A percentile compares a stretch with the other conserved stretches of the same genome.
Evolutionary conservation across 106 monocot genomes (phyloP).

Genomic region (Amphibolis antarctica): DNA sequence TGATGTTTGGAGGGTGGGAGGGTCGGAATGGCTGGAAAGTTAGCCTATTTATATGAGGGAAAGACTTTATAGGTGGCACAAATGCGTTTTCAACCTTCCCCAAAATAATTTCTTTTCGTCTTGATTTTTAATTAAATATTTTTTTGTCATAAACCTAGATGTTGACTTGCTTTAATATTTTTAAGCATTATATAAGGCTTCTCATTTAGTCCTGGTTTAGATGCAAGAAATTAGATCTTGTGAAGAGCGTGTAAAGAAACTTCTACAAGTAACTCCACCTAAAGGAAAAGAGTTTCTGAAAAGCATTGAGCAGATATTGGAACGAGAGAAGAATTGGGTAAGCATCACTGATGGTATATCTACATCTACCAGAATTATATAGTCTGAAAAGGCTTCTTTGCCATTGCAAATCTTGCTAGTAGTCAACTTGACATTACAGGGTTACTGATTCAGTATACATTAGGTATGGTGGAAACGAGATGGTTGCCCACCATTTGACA

Average conservation of each 20-base stretch:
- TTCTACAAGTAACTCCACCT: constrained; percentile 78
- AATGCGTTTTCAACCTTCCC: no score
- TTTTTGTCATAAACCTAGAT: neutral
- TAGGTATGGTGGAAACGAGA: constrained; percentile 99
- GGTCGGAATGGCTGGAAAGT: no score
- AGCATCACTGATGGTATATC: neutral
- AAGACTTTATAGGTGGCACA: no score
- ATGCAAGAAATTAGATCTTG: constrained; percentile 81
- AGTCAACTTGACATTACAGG: neutral
- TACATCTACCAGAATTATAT: no score
- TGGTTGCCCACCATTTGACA: constrained; percentile 89
- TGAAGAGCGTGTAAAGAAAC: constrained; percentile 87
- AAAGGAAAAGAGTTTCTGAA: constrained; percentile 95
- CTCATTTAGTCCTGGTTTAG: constrained; percentile 19
- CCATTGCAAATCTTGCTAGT: no score
- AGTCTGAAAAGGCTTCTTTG: no score
- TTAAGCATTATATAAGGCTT: neutral
- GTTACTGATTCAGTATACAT: neutral
- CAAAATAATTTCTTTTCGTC: no score
- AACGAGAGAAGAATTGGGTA: constrained; percentile 98
- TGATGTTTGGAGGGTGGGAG: no score
- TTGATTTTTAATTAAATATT: neutral
- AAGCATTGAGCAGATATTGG: constrained; percentile 89
- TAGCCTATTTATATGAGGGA: no score
- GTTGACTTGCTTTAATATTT: neutral